phyloP scores from a whole-genome alignment of 2,329 filamentous ascomycete species.

The Coccinonectria pachysandricola region DNA sequence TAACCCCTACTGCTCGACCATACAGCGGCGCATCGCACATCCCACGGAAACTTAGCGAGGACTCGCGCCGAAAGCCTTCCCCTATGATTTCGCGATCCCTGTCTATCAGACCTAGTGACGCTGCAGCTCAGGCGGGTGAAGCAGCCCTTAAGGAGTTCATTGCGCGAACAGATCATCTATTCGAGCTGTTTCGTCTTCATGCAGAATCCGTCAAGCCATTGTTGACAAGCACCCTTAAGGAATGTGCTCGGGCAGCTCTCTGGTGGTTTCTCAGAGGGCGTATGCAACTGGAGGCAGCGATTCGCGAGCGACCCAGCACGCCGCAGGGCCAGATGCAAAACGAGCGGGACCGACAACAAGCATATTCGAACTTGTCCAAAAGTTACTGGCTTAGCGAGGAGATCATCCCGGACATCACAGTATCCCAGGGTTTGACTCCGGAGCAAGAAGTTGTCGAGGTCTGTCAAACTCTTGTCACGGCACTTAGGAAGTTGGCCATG shows the following conservation, averaged over 20 bases:
- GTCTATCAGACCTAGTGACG: slow-evolving; percentile 33
- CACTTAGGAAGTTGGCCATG: slow-evolving; percentile 62
- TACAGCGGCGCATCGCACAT: slow-evolving; percentile 10
- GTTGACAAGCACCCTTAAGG: slow-evolving; percentile 48
- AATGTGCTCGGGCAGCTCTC: slow-evolving; percentile 61
- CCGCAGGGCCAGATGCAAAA: slow-evolving; percentile 44
- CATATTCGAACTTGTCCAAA: slow-evolving; percentile 78
- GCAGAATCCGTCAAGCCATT: slow-evolving; percentile 63
- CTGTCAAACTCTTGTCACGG: slow-evolving; percentile 47
- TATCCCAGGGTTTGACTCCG: slow-evolving; percentile 29
- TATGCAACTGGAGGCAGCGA: slow-evolving; percentile 59
- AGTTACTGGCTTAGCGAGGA: slow-evolving; percentile 67
- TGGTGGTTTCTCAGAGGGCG: slow-evolving; percentile 91
- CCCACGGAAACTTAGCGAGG: slow-evolving; percentile 14
- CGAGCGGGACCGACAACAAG: slow-evolving; percentile 56
- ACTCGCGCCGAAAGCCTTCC: slow-evolving; percentile 18
- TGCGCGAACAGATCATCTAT: slow-evolving; percentile 60
- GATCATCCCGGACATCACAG: slow-evolving; percentile 39
- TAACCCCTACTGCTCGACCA: slow-evolving; percentile 13
- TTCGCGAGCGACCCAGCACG: slow-evolving; percentile 49
- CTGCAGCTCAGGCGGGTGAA: slow-evolving; percentile 39
- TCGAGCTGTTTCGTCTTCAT: slow-evolving; percentile 65
- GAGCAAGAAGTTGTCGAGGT: slow-evolving; percentile 41
- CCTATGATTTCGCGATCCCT: slow-evolving; percentile 21
- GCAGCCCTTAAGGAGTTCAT: slow-evolving; percentile 63